Base-by-base conservation (phyloP, 1,284 basidiomycete species). In the Leccinum ponderosum region DNA sequence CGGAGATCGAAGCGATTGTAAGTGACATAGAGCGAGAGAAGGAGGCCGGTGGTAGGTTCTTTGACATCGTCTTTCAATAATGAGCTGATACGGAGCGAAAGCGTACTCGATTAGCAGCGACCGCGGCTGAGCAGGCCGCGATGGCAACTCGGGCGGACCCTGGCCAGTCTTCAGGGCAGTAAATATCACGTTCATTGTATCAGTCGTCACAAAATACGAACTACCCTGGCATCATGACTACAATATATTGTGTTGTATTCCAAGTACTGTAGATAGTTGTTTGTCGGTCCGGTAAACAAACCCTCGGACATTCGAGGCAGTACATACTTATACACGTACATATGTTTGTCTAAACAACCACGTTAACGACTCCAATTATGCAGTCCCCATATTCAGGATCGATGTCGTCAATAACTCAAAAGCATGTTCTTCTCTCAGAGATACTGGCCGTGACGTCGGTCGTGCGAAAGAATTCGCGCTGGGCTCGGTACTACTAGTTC, bases 381-480 rank as follows among this genome's bases (percentile, higher is more conserved):
- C 55, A 53, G 20, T 44, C 68, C 47, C 50, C 66, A 37, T 42
- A 60, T 52, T 31, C 39, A 20, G 57, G 8, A 55, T 60, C 70
- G 48, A 64, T 61, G 5, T 29, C 62, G 14, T 62, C 55, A 53
- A 54, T 87, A 56, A 84, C 88, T 39, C 77, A 81, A 39, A 87
- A 87, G 62, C 93, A 96, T 82, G 85, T 96, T 53, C 75, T 97
- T 25, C 84, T 90, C 64, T 89, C 93, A 42, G 96, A 98, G 81
- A 93, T 98, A 65, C 83, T 96, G 59, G 84, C 94, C 11, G 93
- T 99, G 67, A 97, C 95, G 48, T 94, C 95, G 4, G 85, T 88
- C n/a, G 97, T 99, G 94, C 92, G 97, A 75, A 94, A 96, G 79
- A 97, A 97, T 77, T 94, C 94, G 55, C 87, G 95, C 55, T 97